Evolutionary conservation across 2,329 filamentous ascomycete species (phyloP).

Genomic region (Colletotrichum agaves): DNA sequence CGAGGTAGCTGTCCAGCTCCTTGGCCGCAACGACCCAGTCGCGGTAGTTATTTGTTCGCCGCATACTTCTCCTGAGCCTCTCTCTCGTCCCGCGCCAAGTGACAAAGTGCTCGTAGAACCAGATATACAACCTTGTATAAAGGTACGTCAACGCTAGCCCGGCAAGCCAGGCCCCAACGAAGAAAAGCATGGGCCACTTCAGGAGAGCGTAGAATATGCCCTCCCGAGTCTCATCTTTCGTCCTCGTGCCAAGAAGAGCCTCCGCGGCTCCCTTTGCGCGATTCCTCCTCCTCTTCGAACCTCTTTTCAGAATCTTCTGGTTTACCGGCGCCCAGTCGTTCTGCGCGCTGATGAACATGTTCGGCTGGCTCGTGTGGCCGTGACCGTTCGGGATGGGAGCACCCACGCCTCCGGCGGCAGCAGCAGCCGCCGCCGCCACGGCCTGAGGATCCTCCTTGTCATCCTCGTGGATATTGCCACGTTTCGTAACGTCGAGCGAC

Average conservation of each 20-base stretch:
- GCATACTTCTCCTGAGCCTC: constrained; percentile 75
- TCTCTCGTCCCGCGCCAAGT: constrained; percentile 88
- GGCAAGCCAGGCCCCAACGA: constrained; percentile 83
- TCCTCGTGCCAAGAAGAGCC: constrained; percentile 64
- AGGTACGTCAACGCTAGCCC: constrained; percentile 81
- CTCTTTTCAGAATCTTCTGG: constrained; percentile 68
- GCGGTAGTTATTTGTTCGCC: constrained; percentile 76
- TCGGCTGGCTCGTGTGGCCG: constrained; percentile 45
- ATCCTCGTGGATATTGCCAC: constrained; percentile 47
- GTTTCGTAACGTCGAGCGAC: constrained; percentile 55
- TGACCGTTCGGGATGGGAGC: constrained; percentile 36
- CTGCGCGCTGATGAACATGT: constrained; percentile 83
- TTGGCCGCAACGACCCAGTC: constrained; percentile 87
- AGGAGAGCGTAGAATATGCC: constrained; percentile 89
- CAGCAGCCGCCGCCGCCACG: constrained; percentile 51
- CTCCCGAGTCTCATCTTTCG: constrained; percentile 92
- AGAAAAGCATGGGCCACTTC: constrained; percentile 90
- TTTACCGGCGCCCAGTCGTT: constrained; percentile 96
- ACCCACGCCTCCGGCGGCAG: constrained; percentile 51
- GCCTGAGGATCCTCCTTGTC: constrained; percentile 49
- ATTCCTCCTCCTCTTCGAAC: constrained; percentile 47
- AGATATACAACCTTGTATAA: constrained; percentile 88
- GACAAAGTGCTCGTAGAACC: constrained; percentile 89
- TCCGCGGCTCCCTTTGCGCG: constrained; percentile 53
- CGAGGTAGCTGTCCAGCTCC: constrained; percentile 82